Evolutionary conservation across 192 early-diverging fungal genomes (phyloP), one percentile per base, ranked within the genome.

Genomic region (Coemansia sp.): DNA sequence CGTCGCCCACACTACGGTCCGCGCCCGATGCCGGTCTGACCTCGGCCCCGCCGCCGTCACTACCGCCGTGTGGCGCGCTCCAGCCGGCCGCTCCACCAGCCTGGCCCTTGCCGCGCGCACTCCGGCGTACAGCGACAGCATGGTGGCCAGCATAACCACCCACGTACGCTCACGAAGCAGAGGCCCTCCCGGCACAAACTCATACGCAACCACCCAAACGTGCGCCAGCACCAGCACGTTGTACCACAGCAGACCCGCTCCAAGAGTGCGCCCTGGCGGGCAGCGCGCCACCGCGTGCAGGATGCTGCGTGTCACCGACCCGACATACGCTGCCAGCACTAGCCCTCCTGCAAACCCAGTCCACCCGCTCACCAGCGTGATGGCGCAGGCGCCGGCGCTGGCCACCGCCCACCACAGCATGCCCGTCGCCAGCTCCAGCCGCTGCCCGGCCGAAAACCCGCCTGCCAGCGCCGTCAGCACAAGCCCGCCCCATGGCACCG

Each of bases 151-250:
- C 66, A 92, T 64, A 12, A 92, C 76, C 46, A 84, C 83, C 71
- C 90, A 85, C 5, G 90, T 90, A 58, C 82, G 88, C 80, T 92
- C 90, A 40, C 90, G 80, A 60, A 86, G 76, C 39, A 84, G 63
- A 27, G 83, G 84, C 35, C 90, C 90, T 36, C 84, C 90, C 11
- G 90, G 90, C 19, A 92, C 90, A 81, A 92, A 92, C 50, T 83
- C 90, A 46, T 92, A 92, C 4, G 90, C 90, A 6, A 92, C 90
- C 4, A 86, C 85, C 89, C 89, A 92, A 6, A 90, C 87, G 46
- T 90, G 88, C 8, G 81, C 88, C 15, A 92, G 70, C 42, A 86
- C 87, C 21, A 92, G 67, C 8, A 90, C 56, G 66, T 88, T 91
- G 67, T 90, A 90, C 56, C 78, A 76, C 61, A 90, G 65, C 64